A percentile compares a stretch with the other conserved stretches of the same genome.
phyloP scores from a whole-genome alignment of 1,284 basidiomycete genomes.

The Mycosarcoma mackinlayi region DNA sequence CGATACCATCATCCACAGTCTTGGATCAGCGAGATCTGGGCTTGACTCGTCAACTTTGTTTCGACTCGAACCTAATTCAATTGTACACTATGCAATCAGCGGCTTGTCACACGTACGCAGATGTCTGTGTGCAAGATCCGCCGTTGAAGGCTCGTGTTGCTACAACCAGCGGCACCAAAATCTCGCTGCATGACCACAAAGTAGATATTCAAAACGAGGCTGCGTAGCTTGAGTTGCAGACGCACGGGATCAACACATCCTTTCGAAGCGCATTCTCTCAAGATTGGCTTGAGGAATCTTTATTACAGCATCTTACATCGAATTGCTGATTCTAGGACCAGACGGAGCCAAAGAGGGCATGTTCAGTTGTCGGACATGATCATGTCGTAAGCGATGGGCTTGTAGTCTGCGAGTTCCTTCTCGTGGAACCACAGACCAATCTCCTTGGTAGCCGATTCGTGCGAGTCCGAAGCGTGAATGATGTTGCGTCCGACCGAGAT shows the following conservation, averaged over 20 bases:
- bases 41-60: not conserved
- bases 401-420: slow-evolving; percentile 70
- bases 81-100: slow-evolving; percentile 24
- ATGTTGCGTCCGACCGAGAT: slow-evolving; percentile 69
- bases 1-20: slow-evolving; percentile 10
- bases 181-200: no score
- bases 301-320: no score
- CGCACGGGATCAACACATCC: no score
- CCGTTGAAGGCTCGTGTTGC: no score
- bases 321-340: no score
- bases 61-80: slow-evolving; percentile 4
- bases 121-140: no score
- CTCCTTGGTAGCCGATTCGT: slow-evolving; percentile 71
- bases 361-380: slow-evolving; percentile 59
- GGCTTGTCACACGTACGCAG: not conserved
- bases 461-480: slow-evolving; percentile 71
- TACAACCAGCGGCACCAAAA: no score
- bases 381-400: slow-evolving; percentile 67
- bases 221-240: no score
- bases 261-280: no score
- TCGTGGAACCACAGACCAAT: slow-evolving; percentile 71
- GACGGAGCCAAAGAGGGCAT: no score
- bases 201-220: no score
- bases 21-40: slow-evolving; percentile 10
- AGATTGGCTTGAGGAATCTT: no score